Evolutionary conservation across 768 basidiomycete species (phyloP).

Genomic region (Tricholoma flavovirens): DNA sequence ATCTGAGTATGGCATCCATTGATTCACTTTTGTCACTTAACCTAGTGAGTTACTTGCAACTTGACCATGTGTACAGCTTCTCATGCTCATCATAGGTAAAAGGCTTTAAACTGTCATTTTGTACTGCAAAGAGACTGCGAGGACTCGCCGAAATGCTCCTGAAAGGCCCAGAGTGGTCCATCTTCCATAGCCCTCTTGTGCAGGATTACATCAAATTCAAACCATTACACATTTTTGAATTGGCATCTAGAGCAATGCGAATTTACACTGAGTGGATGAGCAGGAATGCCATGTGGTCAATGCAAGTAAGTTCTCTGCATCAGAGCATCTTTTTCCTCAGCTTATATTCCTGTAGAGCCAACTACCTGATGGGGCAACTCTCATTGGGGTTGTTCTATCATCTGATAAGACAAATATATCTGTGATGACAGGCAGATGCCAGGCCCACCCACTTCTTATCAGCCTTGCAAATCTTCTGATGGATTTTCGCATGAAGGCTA

Average conservation of each 20-base stretch:
- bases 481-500: slow-evolving; percentile 10
- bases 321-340: neutral
- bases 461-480: slow-evolving; percentile 12
- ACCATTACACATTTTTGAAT: slow-evolving; percentile 13
- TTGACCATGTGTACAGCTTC: too few species aligned
- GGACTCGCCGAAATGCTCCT: too few species aligned
- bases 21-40: too few species aligned
- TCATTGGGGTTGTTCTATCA: slow-evolving; percentile 15
- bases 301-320: slow-evolving; percentile 11
- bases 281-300: slow-evolving; percentile 17
- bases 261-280: slow-evolving; percentile 19
- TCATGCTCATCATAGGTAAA: too few species aligned
- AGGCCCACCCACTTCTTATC: slow-evolving; percentile 12
- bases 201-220: slow-evolving; percentile 17
- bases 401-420: slow-evolving; percentile 17
- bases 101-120: too few species aligned
- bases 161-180: too few species aligned
- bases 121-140: too few species aligned
- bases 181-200: slow-evolving; percentile 20
- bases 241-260: slow-evolving; percentile 6
- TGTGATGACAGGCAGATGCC: slow-evolving; percentile 10
- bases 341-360: slow-evolving; percentile 7
- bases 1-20: too few species aligned
- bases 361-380: slow-evolving; percentile 11
- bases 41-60: too few species aligned